Evolutionary conservation across 2,329 filamentous ascomycete genomes (phyloP), one percentile per base, ranked within the genome.

Genomic region (Didymella arachidicola): DNA sequence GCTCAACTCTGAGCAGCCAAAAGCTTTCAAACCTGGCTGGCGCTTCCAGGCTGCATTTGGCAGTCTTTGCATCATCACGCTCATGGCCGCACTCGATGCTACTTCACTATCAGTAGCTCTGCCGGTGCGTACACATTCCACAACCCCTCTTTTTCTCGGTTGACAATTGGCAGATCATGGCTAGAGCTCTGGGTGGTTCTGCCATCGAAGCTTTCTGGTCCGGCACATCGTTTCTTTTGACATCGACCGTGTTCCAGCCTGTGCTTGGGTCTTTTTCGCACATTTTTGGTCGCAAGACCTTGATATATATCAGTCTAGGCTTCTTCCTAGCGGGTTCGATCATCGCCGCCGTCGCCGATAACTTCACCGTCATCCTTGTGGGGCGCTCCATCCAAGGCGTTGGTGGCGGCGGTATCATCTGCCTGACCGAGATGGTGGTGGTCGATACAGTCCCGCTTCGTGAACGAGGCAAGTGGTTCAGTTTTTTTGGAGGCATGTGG

Each of bases 51-150:
- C 50, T 19, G 50, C 50, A 5, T 53, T 53, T 32, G 42, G 50
- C 29, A 82, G 84, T 36, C 77, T 88, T 7, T 77, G 79, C 7
- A 77, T 85, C 44, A 78, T 89, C 52, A 83, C 83, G 3, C 76
- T 89, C 18, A 87, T 87, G 77, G 84, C 86, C 2, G 86, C 87
- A 12, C 78, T 90, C 27, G 87, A 90, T 72, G 87, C 86, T 4
- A 89, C 87, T 1, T 88, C 84, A 4, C 80, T 89, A 50, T 86
- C 85, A 4, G 86, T 89, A 7, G 86, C 87, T 4, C 74, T 89
- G 43, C 71, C 76, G 12, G 75, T 77, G 67, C 14, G 71, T 38
- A 4, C 19, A 12, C 39, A 7, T 4, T 12, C 7, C 11, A 3
- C 2, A 30, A 12, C 7, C 7, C 4, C 3, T 5, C 12, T n/a